phyloP scores from a whole-genome alignment of 1,284 basidiomycete genomes.

The Inonotus obliquus region DNA sequence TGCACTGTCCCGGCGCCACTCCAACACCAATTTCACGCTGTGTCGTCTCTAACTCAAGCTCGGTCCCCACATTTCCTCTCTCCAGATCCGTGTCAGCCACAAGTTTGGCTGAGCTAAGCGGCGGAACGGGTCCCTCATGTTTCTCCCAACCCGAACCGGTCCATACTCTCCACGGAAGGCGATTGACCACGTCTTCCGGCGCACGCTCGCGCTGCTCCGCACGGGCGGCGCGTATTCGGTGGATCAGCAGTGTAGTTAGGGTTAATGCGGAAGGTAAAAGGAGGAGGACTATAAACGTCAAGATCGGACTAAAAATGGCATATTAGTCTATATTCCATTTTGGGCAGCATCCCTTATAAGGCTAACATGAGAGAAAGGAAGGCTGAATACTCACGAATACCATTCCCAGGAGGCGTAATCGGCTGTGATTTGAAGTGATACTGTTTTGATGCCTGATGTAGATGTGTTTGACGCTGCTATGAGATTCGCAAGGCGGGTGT shows the following conservation, averaged over 20 bases:
- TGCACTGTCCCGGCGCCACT: slow-evolving; percentile 21
- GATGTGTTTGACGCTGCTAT: slow-evolving; percentile 71
- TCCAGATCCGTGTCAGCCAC: slow-evolving; percentile 32
- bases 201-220: slow-evolving; percentile 77
- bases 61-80: slow-evolving; percentile 27
- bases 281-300: slow-evolving; percentile 76
- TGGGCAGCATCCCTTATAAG: too few relatives aligned
- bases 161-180: slow-evolving; percentile 77
- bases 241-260: slow-evolving; percentile 74
- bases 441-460: slow-evolving; percentile 64
- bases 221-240: slow-evolving; percentile 71
- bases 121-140: slow-evolving; percentile 41
- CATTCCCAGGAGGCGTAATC: slow-evolving; percentile 80
- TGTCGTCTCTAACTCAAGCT: not conserved
- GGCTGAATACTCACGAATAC: slow-evolving; percentile 61
- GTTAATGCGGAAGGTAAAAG: slow-evolving; percentile 78
- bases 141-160: slow-evolving; percentile 76
- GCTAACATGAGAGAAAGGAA: not conserved
- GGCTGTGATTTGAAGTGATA: slow-evolving; percentile 71
- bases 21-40: not conserved
- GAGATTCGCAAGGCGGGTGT: slow-evolving; percentile 50
- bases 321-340: not conserved
- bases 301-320: slow-evolving; percentile 46
- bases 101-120: slow-evolving; percentile 29
- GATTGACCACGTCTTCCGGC: slow-evolving; percentile 70